Conservation (phyloP, 1,284 basidiomycete species). For the Moesziomyces globuligerus region DNA sequence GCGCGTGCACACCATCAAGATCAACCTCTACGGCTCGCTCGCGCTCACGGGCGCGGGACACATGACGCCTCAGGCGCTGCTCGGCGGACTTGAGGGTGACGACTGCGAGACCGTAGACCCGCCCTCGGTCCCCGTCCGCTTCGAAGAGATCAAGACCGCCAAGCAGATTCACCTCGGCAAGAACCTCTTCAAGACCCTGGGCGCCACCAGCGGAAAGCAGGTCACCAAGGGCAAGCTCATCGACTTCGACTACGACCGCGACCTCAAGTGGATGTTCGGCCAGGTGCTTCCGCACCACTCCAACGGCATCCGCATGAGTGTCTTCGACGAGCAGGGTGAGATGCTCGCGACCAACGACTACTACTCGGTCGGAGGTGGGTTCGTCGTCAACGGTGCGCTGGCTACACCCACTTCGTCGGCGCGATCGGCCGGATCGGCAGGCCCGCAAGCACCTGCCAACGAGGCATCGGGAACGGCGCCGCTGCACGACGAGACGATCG, state of each 20-base stretch:
- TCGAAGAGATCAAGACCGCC: constrained; percentile 76
- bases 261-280: constrained; percentile 92
- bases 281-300: constrained; percentile 68
- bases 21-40: constrained; percentile 77
- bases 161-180: constrained; percentile 78
- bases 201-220: constrained; percentile 1
- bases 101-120: constrained; percentile 80
- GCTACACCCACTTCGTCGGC: constrained; percentile 37
- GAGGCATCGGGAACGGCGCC: not conserved
- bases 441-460: not conserved
- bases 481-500: constrained; percentile 13
- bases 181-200: constrained; percentile 42
- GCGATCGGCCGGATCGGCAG: not conserved
- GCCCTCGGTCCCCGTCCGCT: constrained; percentile 76
- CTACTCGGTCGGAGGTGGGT: constrained; percentile 71
- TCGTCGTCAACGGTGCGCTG: constrained; percentile 63
- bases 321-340: constrained; percentile 81
- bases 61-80: constrained; percentile 91
- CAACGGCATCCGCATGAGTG: constrained; percentile 86
- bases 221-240: constrained; percentile 69
- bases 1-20: constrained; percentile 81
- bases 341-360: constrained; percentile 94
- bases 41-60: constrained; percentile 83
- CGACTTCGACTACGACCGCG: constrained; percentile 83
- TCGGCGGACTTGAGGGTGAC: constrained; percentile 85